These are phyloP conservation scores for Hirschfeldia incana DNA, from an alignment of 345 rosid species.

Conservation along the genomic window DNA sequence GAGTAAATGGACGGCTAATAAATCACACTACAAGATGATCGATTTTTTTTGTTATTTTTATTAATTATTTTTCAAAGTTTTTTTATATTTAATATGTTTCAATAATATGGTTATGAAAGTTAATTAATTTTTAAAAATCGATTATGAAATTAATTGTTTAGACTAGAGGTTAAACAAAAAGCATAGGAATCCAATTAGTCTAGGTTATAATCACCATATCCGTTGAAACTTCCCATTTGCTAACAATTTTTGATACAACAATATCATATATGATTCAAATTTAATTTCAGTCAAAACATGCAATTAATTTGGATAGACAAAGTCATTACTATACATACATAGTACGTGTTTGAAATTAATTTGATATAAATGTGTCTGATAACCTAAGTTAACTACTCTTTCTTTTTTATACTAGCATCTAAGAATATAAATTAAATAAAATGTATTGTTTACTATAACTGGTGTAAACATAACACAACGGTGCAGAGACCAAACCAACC, in stretches of 20 bases:
- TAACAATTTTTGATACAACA: background rate
- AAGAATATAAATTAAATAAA: slow-evolving; percentile 21
- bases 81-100: background rate
- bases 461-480: slow-evolving; percentile 35
- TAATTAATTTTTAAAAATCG: background rate
- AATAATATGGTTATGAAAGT: background rate
- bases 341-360: slow-evolving; percentile 12
- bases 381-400: slow-evolving; percentile 13
- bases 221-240: background rate
- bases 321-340: background rate
- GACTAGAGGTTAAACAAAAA: background rate
- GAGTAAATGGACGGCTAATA: slow-evolving; percentile 33
- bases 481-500: slow-evolving; percentile 42
- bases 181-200: background rate
- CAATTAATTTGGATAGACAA: background rate
- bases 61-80: background rate
- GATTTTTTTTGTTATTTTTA: background rate
- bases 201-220: background rate
- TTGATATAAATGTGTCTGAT: slow-evolving; percentile 26
- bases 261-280: background rate
- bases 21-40: slow-evolving; percentile 32
- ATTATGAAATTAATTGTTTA: slow-evolving; percentile 3
- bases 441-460: slow-evolving; percentile 30
- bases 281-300: slow-evolving; percentile 2
- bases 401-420: slow-evolving; percentile 11